These are phyloP conservation scores for Ilex asprella DNA, from an alignment of 257 asterid genomes.

Conservation along the genomic window DNA sequence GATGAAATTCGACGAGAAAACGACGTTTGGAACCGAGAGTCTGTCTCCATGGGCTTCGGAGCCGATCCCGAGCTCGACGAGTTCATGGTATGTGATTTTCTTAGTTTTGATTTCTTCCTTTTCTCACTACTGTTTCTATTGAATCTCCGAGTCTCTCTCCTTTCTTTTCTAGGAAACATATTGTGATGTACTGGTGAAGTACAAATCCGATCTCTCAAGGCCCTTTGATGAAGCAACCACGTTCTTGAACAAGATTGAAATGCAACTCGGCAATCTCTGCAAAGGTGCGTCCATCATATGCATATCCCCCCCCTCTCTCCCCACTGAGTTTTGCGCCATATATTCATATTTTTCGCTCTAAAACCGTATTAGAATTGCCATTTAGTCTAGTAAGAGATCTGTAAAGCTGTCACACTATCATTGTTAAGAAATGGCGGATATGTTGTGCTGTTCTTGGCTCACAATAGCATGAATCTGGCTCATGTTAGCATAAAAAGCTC, in stretches of 20 bases:
- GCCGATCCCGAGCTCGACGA: slow-evolving; percentile 51
- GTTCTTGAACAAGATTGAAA: slow-evolving; percentile 59
- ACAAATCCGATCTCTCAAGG: slow-evolving; percentile 63
- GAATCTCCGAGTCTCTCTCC: not conserved
- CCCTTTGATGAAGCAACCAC: slow-evolving; percentile 85
- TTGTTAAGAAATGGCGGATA: no score
- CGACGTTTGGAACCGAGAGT: slow-evolving; percentile 15
- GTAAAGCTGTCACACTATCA: no score
- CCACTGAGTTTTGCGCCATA: no score
- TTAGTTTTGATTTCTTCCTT: not conserved
- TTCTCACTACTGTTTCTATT: not conserved
- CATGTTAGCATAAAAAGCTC: no score
- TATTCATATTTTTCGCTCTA: no score
- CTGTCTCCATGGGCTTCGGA: slow-evolving; percentile 22
- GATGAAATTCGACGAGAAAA: slow-evolving; percentile 37
- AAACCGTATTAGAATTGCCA: no score
- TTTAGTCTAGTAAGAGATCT: no score
- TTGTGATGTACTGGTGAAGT: slow-evolving; percentile 56
- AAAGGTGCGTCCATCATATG: slow-evolving; percentile 31
- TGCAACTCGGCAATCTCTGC: slow-evolving; percentile 59
- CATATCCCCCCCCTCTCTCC: not conserved
- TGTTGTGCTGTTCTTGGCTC: no score
- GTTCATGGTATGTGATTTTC: slow-evolving; percentile 31
- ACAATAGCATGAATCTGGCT: no score
- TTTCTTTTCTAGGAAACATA: slow-evolving; percentile 49